Base-by-base conservation (phyloP, 371 early-diverging fungal genomes). In the Batrachochytrium dendrobatidis region DNA sequence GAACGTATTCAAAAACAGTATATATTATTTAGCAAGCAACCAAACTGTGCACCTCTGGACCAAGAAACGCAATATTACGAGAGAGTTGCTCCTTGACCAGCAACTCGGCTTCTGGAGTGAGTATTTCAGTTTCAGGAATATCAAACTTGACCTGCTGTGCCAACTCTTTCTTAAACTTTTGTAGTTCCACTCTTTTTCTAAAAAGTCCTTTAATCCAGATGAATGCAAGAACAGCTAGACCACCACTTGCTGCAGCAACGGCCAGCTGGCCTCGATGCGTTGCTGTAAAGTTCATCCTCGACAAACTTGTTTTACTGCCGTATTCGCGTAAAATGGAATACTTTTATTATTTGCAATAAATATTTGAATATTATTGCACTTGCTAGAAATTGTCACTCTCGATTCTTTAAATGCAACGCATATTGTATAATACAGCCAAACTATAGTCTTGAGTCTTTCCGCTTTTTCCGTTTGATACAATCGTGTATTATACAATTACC, bases 11-110 rank as follows among this genome's bases (percentile, higher is more conserved):
- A n/a, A 22, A 25, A 31, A n/a, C 45, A n/a, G 15, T 33, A 10
- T 12, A n/a, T n/a, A 7, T 32, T 1, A 34, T 6, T 22, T 3
- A 30, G 18, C 48, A 15, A 20, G 22, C 59, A 58, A 32, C 22
- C 30, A n/a, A 4, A 0, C 71, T 62, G 45, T 85, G 65, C 3
- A 90, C 88, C 12, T 88, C 84, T 56, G 87, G 82, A 1, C 95
- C 95, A 59, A 97, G 71, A 63, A 96, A 96, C 1, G 83, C 85
- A 45, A 83, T 83, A 64, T 90, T 92, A 29, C 89, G 76, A 0
- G 90, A 70, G 43, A 96, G 66, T 64, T 96, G 95, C 63, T 95
- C 95, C 29, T 83, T 71, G 25, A 92, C 78, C 4, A 91, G 70
- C 4, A 76, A 69, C 55, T 88, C 89, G 28, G 34, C 64, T 17